These are phyloP conservation scores for Ustilago cynodontis DNA, from an alignment of 1,284 basidiomycete genomes.

Conservation along the genomic window DNA sequence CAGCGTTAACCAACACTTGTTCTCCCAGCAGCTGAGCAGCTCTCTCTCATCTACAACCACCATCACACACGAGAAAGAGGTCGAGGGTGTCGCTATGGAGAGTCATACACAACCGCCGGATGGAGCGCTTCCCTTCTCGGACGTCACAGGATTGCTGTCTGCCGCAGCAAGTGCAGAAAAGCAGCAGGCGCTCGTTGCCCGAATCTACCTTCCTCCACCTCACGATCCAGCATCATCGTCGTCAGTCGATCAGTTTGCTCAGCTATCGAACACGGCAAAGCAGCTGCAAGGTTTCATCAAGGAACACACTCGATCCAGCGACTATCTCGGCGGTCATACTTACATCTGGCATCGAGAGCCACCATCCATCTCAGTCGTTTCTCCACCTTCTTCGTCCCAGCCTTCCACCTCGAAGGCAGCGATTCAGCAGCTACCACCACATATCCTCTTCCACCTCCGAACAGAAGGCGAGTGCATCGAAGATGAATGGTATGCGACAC, in stretches of 20 bases:
- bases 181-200: slow-evolving; percentile 43
- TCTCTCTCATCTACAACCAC: slow-evolving; percentile 2
- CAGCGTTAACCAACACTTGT: slow-evolving; percentile 26
- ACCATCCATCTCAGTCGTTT: slow-evolving; percentile 46
- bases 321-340: slow-evolving; percentile 19
- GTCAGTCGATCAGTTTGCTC: slow-evolving; percentile 28
- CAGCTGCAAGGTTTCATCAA: slow-evolving; percentile 10
- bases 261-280: slow-evolving; percentile 22
- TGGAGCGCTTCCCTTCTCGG: slow-evolving; percentile 48
- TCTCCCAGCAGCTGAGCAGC: neutral
- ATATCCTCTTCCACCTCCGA: slow-evolving; percentile 39
- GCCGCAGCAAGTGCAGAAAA: slow-evolving; percentile 43
- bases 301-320: slow-evolving; percentile 4
- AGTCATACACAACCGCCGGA: slow-evolving; percentile 2
- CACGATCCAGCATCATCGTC: slow-evolving; percentile 7
- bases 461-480: slow-evolving; percentile 80
- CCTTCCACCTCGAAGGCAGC: slow-evolving; percentile 7
- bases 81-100: neutral
- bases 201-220: slow-evolving; percentile 27
- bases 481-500: slow-evolving; percentile 94
- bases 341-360: slow-evolving; percentile 68
- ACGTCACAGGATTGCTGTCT: slow-evolving; percentile 32
- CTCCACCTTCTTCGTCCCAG: slow-evolving; percentile 15
- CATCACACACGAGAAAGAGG: neutral
- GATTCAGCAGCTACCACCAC: slow-evolving; percentile 19